These are phyloP conservation scores for Quercus variabilis DNA, from an alignment of 306 rosid genomes.

Conservation along the genomic window DNA sequence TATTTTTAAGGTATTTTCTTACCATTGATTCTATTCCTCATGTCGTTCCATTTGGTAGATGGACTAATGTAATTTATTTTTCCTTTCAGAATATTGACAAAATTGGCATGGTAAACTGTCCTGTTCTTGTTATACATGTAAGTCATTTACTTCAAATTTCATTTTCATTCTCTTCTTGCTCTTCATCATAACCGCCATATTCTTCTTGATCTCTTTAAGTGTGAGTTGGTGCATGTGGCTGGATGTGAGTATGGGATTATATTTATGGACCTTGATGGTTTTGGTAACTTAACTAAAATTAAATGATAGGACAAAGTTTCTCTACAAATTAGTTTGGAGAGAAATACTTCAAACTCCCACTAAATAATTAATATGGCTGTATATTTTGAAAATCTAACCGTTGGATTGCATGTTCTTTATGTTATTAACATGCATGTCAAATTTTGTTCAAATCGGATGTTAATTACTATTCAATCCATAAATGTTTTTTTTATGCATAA, in stretches of 20 bases:
- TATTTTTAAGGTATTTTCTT: too few species aligned
- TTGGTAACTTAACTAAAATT: not conserved
- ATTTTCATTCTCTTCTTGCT: not conserved
- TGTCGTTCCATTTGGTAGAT: constrained; percentile 17
- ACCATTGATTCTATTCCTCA: constrained; percentile 4
- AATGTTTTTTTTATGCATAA: too few species aligned
- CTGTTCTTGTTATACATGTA: constrained; percentile 88
- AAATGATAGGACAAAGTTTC: too few species aligned
- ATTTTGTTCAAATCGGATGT: too few species aligned
- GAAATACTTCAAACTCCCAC: too few species aligned
- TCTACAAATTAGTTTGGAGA: too few species aligned
- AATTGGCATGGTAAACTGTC: constrained; percentile 65
- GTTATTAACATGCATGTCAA: too few species aligned
- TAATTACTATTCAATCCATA: too few species aligned
- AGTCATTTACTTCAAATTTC: constrained; percentile 24
- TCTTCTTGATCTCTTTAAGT: not conserved
- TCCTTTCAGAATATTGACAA: constrained; percentile 82
- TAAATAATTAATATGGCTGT: too few species aligned
- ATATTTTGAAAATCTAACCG: too few species aligned
- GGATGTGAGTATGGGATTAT: not conserved
- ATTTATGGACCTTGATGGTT: not conserved
- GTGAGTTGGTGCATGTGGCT: not conserved
- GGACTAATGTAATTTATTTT: constrained; percentile 12
- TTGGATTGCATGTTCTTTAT: too few species aligned
- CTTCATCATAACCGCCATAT: not conserved